Evolutionary conservation across 2,329 filamentous ascomycete genomes (phyloP).

Genomic region (Paraconiothyrium brasiliense): DNA sequence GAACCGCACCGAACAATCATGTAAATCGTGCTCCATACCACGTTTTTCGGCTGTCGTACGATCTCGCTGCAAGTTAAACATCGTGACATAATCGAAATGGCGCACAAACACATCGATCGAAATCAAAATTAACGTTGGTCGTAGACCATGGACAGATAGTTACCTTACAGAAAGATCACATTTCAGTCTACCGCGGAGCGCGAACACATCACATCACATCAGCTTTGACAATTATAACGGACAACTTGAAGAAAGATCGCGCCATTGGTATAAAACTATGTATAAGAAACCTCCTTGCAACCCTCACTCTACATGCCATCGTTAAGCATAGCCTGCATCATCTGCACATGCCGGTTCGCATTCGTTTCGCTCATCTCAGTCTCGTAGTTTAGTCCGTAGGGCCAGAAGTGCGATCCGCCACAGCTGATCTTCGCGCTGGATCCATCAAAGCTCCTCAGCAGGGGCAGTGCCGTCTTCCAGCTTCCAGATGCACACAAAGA

Average conservation of each 20-base stretch:
- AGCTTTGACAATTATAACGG: not conserved
- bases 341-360: slow-evolving; percentile 44
- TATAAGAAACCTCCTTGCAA: not conserved
- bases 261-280: slow-evolving; percentile 3
- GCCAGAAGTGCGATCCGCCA: slow-evolving; percentile 46
- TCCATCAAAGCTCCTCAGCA: slow-evolving; percentile 44
- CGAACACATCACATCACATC: no score
- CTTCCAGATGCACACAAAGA: slow-evolving; percentile 39
- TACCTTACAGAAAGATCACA: no score
- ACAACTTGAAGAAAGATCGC: not conserved
- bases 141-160: no score
- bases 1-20: no score
- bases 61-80: no score
- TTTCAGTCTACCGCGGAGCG: no score
- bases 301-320: slow-evolving; percentile 37
- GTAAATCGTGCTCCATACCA: no score
- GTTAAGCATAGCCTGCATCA: slow-evolving; percentile 45
- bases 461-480: slow-evolving; percentile 44
- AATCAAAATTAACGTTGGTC: no score
- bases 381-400: slow-evolving; percentile 48
- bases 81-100: no score
- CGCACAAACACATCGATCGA: no score
- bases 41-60: no score
- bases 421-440: slow-evolving; percentile 42
- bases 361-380: slow-evolving; percentile 49